phyloP scores from a whole-genome alignment of 805 yeast genomes.

The Suhomyces canberraensis region DNA sequence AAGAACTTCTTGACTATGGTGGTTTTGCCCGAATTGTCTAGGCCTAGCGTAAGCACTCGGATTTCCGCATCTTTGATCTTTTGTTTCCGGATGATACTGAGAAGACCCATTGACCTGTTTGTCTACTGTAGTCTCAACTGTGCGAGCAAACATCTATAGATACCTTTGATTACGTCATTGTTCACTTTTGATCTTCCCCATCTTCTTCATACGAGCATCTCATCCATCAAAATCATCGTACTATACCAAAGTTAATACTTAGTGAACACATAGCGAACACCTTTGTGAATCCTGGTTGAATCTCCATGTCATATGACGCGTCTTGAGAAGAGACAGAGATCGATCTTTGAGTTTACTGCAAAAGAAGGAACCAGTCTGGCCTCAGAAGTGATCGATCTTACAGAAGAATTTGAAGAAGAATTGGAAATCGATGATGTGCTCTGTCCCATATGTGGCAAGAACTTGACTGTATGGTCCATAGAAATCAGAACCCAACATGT shows the following conservation, averaged over 20 bases:
- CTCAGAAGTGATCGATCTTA: neutral
- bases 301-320: conserved; percentile 6
- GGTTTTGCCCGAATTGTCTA: conserved; percentile 91
- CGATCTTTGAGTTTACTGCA: conserved; percentile 21
- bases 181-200: too few relatives aligned
- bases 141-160: too few relatives aligned
- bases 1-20: conserved; percentile 67
- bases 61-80: conserved; percentile 76
- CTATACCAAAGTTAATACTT: too few relatives aligned
- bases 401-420: neutral
- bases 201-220: too few relatives aligned
- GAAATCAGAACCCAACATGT: conserved; percentile 52
- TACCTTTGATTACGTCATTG: too few relatives aligned
- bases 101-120: conserved; percentile 61
- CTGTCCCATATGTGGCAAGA: conserved; percentile 54
- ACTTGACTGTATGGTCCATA: conserved; percentile 37
- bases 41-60: conserved; percentile 73
- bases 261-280: too few relatives aligned
- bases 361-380: conserved; percentile 17
- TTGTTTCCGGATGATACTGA: conserved; percentile 77
- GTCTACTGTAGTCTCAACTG: too few relatives aligned
- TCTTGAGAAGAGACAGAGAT: conserved; percentile 18
- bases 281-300: too few relatives aligned
- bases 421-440: neutral
- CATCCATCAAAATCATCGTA: too few relatives aligned